Percentiles rank a stretch among this genome's conserved stretches.
Conservation (phyloP, 2,329 filamentous ascomycete genomes). For the Aspergillus sp. region DNA sequence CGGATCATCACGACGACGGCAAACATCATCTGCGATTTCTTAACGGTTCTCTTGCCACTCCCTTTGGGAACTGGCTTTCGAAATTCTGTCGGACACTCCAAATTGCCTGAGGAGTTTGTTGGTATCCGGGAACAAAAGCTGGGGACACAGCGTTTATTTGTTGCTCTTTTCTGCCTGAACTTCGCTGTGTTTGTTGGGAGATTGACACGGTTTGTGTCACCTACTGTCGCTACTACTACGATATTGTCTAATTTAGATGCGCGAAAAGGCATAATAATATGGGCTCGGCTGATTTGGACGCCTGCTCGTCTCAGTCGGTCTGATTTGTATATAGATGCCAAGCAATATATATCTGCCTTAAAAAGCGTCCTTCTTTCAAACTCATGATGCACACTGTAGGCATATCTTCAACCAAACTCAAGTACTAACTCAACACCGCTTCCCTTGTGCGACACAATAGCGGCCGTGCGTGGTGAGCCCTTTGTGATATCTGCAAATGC, state of each 20-base stretch:
- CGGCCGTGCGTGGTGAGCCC: neutral
- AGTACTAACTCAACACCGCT: neutral
- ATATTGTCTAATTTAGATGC: constrained; percentile 24
- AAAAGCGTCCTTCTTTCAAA: neutral
- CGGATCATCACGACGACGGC: neutral
- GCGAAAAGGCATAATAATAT: constrained; percentile 10
- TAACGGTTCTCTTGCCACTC: neutral
- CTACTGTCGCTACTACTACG: constrained; percentile 24
- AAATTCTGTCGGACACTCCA: constrained; percentile 2
- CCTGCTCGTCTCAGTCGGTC: neutral
- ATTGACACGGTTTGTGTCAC: constrained; percentile 20
- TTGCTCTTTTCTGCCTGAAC: neutral
- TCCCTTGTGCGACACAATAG: constrained; percentile 4
- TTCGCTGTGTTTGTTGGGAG: constrained; percentile 9
- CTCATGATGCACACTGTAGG: neutral
- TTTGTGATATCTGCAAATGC: neutral
- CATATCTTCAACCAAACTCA: neutral
- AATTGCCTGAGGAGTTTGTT: constrained; percentile 11
- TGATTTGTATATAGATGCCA: constrained; percentile 7
- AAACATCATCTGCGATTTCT: neutral
- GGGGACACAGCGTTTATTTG: constrained; percentile 12
- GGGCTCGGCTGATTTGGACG: neutral
- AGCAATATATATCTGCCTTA: constrained; percentile 2
- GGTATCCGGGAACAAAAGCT: constrained; percentile 20
- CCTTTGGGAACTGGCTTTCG: neutral